Evolutionary conservation across 148 eudicot species (phyloP).

Genomic region (Hydrangea macrophylla): DNA sequence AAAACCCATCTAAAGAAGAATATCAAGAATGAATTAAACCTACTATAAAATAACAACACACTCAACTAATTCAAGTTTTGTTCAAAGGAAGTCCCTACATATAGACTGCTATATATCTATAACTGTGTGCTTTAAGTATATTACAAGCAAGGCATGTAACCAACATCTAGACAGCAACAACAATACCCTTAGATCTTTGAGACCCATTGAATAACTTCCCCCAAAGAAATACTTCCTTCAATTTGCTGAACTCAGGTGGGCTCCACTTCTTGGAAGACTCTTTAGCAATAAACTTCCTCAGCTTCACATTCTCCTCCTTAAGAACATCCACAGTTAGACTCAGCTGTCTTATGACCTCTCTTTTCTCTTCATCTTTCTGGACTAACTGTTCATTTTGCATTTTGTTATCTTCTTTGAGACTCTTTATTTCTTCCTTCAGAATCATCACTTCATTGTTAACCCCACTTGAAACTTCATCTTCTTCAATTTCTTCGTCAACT

Average conservation of each 20-base stretch:
- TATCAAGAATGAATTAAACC: background rate
- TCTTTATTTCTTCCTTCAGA: slow-evolving; percentile 56
- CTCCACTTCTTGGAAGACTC: slow-evolving; percentile 38
- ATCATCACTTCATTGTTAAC: slow-evolving; percentile 36
- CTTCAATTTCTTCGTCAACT: slow-evolving; percentile 8
- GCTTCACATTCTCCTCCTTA: slow-evolving; percentile 61
- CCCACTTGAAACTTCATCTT: slow-evolving; percentile 17
- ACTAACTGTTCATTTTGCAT: slow-evolving; percentile 38
- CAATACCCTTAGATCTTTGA: slow-evolving; percentile 23
- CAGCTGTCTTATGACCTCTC: slow-evolving; percentile 88
- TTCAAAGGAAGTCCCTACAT: too few species aligned
- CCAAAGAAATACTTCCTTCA: slow-evolving; percentile 38
- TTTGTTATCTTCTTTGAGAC: slow-evolving; percentile 51
- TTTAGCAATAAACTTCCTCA: slow-evolving; percentile 35
- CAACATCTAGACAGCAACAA: slow-evolving; percentile 29
- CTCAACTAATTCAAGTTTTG: too few species aligned
- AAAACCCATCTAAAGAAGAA: background rate
- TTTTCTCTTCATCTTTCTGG: slow-evolving; percentile 82
- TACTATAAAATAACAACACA: slow-evolving; percentile 4
- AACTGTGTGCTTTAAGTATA: slow-evolving; percentile 3
- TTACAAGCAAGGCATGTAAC: background rate
- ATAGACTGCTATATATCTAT: background rate
- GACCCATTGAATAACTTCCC: slow-evolving; percentile 44
- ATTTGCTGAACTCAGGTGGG: slow-evolving; percentile 24
- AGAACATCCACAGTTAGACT: slow-evolving; percentile 62